Evolutionary conservation across 805 yeast species (phyloP), one percentile per base, ranked within the genome.

Genomic region (Vanderwaltozyma tropicalis): DNA sequence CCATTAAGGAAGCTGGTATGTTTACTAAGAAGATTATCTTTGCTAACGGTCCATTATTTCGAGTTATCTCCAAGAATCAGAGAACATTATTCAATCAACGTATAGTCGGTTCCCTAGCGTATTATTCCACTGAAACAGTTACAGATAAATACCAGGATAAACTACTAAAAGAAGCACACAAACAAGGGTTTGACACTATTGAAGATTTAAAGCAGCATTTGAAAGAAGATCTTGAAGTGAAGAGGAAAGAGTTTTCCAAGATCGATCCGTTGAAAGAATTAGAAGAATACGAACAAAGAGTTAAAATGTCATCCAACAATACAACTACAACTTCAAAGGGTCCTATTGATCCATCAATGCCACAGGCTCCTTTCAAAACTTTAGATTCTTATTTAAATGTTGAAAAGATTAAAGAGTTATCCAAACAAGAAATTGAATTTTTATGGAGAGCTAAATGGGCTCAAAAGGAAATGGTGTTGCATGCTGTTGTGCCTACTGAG

Each of bases 391-490:
- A 67, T 57, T 58, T 92, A 29, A 87, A 84, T 39, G 66, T 76
- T 7, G 81, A 72, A 1, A 88, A 86, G 56, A 47, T 85, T 34
- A 42, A 61, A 34, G 68, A 65, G 4, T 69, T 88, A 37, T 70
- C 74, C 0, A 48, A 57, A 3, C 68, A 71, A 43, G 94, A 85
- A 50, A 65, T 89, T 36, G 94, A 83, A 49, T 70, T 72, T 48
- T 63, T 92, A 15, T 92, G 98, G 98, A 77, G 84, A 55, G 86
- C 95, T 0, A 72, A 95, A 46, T 88, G 88, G 62, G 72, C 73
- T 31, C 57, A 61, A 41, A 73, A 72, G 41, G 78, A 76, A 6
- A 63, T 75, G 32, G 60, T 78, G 8, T 53, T 92, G 43, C 71
- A 76, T 47, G 94, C 96, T 0, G 67, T 74, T 1, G 63, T 86